Conservation (phyloP, 2,329 filamentous ascomycete genomes). For the Sordariomycetes sp. region DNA sequence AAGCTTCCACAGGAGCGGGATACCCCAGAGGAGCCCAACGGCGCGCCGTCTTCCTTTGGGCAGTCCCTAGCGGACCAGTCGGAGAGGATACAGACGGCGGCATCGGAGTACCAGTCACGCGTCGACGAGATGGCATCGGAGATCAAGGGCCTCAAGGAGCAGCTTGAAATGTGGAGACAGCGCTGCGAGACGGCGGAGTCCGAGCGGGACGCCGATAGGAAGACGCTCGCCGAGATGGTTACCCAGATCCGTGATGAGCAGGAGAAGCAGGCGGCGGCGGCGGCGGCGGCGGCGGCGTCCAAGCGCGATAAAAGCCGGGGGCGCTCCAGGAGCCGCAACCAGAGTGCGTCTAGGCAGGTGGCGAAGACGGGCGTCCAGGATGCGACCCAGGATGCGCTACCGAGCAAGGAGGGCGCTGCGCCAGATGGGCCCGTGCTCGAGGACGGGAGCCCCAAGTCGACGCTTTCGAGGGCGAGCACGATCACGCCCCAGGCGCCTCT, state of each 20-base stretch:
- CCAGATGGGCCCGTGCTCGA: conserved; percentile 10
- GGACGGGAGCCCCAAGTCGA: conserved; percentile 23
- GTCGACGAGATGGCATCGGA: conserved; percentile 67
- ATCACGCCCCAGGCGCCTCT: conserved; percentile 26
- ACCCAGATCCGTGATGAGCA: conserved; percentile 63
- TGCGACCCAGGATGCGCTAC: neutral
- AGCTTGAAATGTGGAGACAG: conserved; percentile 65
- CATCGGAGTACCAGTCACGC: conserved; percentile 46
- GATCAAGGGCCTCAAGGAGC: conserved; percentile 67
- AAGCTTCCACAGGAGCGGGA: conserved; percentile 25
- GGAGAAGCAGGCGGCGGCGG: conserved; percentile 28
- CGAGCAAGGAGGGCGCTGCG: neutral
- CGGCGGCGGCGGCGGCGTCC: conserved; percentile 12
- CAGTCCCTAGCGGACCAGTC: conserved; percentile 12
- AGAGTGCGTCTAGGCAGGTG: neutral
- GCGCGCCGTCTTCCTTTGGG: conserved; percentile 1
- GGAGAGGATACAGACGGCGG: conserved; percentile 21
- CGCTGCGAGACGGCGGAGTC: conserved; percentile 71
- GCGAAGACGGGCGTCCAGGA: conserved; percentile 3
- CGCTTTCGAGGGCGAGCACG: conserved; percentile 30
- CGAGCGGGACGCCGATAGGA: conserved; percentile 58
- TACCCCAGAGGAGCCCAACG: conserved; percentile 10
- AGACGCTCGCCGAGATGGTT: conserved; percentile 78
- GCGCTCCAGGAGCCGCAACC: neutral
- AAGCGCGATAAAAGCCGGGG: conserved; percentile 4